A percentile compares a stretch with the other conserved stretches of the same genome.
Conservation (phyloP, 805 yeast species). For the Schizosaccharomyces osmophilus region DNA sequence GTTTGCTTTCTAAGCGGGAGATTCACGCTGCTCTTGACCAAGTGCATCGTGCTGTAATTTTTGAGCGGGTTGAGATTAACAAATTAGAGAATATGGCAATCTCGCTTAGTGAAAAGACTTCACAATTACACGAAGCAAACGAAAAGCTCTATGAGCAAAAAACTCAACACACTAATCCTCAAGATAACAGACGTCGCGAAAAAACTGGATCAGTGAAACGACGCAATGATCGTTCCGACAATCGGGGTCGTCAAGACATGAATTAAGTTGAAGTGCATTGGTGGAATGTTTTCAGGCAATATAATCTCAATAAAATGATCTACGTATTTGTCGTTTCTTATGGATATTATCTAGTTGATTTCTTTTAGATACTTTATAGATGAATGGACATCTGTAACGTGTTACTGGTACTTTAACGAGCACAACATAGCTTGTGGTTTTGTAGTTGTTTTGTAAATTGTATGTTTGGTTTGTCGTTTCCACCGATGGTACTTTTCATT, state of each 20-base stretch:
- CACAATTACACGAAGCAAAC: slow-evolving; percentile 56
- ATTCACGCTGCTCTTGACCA: slow-evolving; percentile 53
- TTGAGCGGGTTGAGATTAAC: slow-evolving; percentile 59
- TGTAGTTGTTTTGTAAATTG: too few species aligned
- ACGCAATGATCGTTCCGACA: neutral
- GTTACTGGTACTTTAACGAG: neutral
- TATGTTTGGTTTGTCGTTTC: too few species aligned
- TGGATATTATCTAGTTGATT: neutral
- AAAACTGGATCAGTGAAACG: neutral
- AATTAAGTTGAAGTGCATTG: neutral
- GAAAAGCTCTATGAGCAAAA: slow-evolving; percentile 19
- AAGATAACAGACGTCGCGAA: slow-evolving; percentile 1
- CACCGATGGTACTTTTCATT: too few species aligned
- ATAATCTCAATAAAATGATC: neutral
- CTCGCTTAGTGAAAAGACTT: slow-evolving; percentile 58
- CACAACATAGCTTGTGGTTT: too few species aligned
- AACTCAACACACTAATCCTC: neutral
- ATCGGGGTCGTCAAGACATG: neutral
- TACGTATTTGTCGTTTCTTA: neutral
- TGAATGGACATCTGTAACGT: neutral
- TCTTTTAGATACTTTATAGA: neutral
- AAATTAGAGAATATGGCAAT: slow-evolving; percentile 73
- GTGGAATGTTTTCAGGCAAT: neutral
- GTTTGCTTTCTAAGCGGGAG: slow-evolving; percentile 58
- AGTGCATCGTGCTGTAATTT: slow-evolving; percentile 33